Conservation (phyloP, 2,329 filamentous ascomycete genomes). For the Monosporascus sp. region DNA sequence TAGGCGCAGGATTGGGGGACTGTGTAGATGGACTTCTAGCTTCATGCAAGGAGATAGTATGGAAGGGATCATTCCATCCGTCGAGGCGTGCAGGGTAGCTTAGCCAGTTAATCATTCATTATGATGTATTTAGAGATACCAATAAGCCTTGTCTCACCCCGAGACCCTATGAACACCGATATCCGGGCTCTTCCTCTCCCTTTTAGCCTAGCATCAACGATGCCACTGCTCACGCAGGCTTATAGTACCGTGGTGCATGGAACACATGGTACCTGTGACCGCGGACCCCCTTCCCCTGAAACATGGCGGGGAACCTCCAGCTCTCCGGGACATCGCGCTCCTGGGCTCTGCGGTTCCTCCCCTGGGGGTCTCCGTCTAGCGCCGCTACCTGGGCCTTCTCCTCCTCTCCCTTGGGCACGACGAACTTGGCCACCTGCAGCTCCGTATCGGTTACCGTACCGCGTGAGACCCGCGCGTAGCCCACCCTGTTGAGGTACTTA, state of each 20-base stretch:
- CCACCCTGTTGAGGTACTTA: constrained; percentile 78
- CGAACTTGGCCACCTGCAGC: constrained; percentile 92
- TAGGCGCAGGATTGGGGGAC: too few species aligned
- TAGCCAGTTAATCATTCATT: too few species aligned
- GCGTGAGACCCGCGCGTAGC: constrained; percentile 84
- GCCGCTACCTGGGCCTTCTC: constrained; percentile 42
- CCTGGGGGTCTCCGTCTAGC: constrained; percentile 36
- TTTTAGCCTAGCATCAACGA: background rate
- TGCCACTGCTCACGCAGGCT: constrained; percentile 9
- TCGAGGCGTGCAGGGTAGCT: too few species aligned
- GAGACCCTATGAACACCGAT: too few species aligned
- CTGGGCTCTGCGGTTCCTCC: constrained; percentile 52
- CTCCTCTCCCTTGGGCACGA: constrained; percentile 65
- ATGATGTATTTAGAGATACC: too few species aligned
- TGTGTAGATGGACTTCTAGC: too few species aligned
- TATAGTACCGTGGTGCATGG: constrained; percentile 75
- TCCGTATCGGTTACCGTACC: constrained; percentile 96
- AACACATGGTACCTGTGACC: constrained; percentile 95
- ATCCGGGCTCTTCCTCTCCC: background rate
- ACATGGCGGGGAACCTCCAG: constrained; percentile 77
- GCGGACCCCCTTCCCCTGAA: constrained; percentile 78
- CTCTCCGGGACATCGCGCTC: constrained; percentile 74
- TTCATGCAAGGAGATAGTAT: too few species aligned
- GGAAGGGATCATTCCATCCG: too few species aligned
- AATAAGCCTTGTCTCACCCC: too few species aligned